phyloP scores from a whole-genome alignment of 306 rosid genomes.

The Quercus variabilis region DNA sequence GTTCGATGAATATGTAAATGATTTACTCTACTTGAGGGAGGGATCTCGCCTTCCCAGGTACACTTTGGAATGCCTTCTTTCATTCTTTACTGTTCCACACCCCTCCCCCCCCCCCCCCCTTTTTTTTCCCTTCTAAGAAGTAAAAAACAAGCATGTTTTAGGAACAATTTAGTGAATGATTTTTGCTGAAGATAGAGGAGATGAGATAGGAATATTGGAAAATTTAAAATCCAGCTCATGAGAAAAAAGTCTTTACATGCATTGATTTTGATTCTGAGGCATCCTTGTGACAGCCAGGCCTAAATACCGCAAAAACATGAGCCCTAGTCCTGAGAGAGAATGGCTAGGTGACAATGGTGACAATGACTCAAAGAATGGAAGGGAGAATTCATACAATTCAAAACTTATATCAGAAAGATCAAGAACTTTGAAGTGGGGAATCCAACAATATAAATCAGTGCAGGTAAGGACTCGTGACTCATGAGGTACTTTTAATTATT shows the following conservation, averaged over 20 bases:
- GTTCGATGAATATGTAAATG: constrained; percentile 83
- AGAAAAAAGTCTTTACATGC: neutral
- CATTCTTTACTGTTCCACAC: too few species aligned
- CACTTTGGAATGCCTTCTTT: neutral
- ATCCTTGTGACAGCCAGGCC: constrained; percentile 78
- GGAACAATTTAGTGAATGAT: neutral
- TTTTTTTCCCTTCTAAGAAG: neutral
- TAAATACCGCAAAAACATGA: constrained; percentile 39
- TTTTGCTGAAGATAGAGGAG: neutral
- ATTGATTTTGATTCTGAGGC: constrained; percentile 18
- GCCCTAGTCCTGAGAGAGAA: constrained; percentile 14
- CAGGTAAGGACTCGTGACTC: constrained; percentile 38
- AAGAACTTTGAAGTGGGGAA: constrained; percentile 48
- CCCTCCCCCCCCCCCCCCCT: too few species aligned
- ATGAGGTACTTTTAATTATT: neutral
- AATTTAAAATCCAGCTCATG: neutral
- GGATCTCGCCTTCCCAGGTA: constrained; percentile 90
- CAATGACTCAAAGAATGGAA: constrained; percentile 12
- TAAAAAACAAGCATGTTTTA: neutral
- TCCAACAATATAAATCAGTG: constrained; percentile 51
- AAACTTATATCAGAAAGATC: constrained; percentile 45
- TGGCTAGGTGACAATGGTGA: constrained; percentile 12
- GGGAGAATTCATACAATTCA: constrained; percentile 29
- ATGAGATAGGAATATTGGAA: neutral
- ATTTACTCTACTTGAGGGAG: constrained; percentile 70